A percentile compares a stretch with the other conserved stretches of the same genome.
Conservation (phyloP, 306 rosid species). For the Vicia villosa region DNA sequence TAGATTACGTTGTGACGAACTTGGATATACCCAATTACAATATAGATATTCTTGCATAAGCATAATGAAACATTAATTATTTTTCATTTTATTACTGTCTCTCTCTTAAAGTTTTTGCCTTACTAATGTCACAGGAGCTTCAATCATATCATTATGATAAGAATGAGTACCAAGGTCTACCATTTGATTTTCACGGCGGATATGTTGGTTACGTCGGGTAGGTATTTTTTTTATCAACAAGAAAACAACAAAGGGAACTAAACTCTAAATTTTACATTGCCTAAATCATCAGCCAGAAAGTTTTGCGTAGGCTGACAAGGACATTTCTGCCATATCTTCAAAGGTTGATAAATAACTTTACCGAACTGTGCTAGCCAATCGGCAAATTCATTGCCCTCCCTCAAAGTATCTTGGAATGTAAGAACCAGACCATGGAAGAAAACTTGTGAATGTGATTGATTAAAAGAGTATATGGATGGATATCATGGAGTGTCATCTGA, state of each 20-base stretch:
- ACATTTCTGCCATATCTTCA: not conserved
- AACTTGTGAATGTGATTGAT: not conserved
- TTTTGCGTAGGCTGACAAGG: not conserved
- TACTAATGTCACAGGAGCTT: slow-evolving; percentile 72
- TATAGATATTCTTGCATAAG: too few species aligned
- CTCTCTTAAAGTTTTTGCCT: slow-evolving; percentile 24
- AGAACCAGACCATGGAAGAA: not conserved
- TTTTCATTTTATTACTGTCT: slow-evolving; percentile 16
- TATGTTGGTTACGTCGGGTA: slow-evolving; percentile 96
- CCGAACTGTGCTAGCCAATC: not conserved
- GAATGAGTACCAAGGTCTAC: slow-evolving; percentile 75
- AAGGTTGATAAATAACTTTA: not conserved
- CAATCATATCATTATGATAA: slow-evolving; percentile 61
- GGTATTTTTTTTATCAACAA: slow-evolving; percentile 35
- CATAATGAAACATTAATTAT: too few species aligned
- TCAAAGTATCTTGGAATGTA: not conserved
- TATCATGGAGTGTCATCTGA: not conserved
- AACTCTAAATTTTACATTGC: not conserved
- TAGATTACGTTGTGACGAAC: too few species aligned
- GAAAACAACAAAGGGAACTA: not conserved
- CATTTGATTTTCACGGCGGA: slow-evolving; percentile 96
- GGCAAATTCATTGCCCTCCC: not conserved
- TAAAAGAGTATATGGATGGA: not conserved
- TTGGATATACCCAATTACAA: too few species aligned
- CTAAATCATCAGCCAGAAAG: not conserved